phyloP scores from a whole-genome alignment of 371 early-diverging fungal genomes.

The Apophysomyces elegans region DNA sequence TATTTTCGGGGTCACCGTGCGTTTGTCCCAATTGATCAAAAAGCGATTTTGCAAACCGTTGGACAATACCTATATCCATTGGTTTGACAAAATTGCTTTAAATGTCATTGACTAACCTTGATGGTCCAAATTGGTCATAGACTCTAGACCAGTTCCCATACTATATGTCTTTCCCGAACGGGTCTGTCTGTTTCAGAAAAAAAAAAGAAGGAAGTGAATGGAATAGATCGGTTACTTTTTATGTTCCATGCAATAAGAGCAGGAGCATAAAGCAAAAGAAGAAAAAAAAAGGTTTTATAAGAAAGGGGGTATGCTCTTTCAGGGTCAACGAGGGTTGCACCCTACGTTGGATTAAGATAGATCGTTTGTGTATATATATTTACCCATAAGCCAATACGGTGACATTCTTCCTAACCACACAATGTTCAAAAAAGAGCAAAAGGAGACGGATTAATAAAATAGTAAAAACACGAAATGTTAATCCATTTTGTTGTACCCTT shows the following conservation, averaged over 20 bases:
- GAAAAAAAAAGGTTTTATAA: slow-evolving; percentile 10
- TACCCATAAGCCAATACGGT: slow-evolving; percentile 93
- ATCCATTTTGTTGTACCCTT: slow-evolving; percentile 64
- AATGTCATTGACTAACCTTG: slow-evolving; percentile 13
- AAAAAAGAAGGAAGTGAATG: neutral
- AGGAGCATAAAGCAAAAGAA: slow-evolving; percentile 3
- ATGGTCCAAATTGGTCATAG: slow-evolving; percentile 9
- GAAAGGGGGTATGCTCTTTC: neutral
- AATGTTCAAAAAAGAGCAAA: neutral
- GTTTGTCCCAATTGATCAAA: slow-evolving; percentile 43
- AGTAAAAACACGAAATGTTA: neutral
- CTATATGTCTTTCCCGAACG: slow-evolving; percentile 93
- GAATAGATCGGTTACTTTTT: neutral
- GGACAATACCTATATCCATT: slow-evolving; percentile 71
- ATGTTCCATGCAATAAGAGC: neutral
- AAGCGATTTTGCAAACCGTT: slow-evolving; percentile 71
- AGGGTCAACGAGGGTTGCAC: slow-evolving; percentile 9
- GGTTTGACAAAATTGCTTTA: neutral
- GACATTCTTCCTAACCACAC: slow-evolving; percentile 61
- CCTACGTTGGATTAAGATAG: slow-evolving; percentile 1
- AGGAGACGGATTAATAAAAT: slow-evolving; percentile 5
- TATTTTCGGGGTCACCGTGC: slow-evolving; percentile 30
- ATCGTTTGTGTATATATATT: slow-evolving; percentile 32
- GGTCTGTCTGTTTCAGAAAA: slow-evolving; percentile 25
- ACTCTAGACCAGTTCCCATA: slow-evolving; percentile 81